Evolutionary conservation across 768 basidiomycete genomes (phyloP).

Genomic region (Lactarius sanguifluus): DNA sequence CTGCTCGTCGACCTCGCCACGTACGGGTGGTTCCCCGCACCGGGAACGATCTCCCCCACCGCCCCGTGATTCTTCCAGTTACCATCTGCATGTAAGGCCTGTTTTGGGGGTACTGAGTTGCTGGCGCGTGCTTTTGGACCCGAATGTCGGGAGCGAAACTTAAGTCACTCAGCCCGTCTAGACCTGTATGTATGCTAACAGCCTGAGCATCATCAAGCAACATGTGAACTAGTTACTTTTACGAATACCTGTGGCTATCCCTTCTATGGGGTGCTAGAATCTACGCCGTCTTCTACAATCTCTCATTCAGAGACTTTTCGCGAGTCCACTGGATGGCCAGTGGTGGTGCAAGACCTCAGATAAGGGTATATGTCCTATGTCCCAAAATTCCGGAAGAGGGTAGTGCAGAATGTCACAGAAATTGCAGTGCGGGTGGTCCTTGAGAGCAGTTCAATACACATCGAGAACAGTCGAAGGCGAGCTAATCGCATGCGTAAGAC

Average conservation of each 20-base stretch:
- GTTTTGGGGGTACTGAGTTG: background rate
- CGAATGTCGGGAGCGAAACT: background rate
- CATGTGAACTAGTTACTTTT: background rate
- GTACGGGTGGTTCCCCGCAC: constrained; percentile 69
- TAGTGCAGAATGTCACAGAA: too few species aligned
- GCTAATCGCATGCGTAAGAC: too few species aligned
- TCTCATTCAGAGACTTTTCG: background rate
- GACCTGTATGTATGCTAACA: background rate
- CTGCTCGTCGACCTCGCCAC: constrained; percentile 53
- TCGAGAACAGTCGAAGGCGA: too few species aligned
- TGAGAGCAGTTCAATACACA: too few species aligned
- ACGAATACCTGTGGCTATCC: background rate
- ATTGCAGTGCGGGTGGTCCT: too few species aligned
- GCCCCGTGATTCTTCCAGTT: background rate
- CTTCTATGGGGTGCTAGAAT: background rate
- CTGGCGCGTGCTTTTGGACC: background rate
- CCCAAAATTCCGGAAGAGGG: too few species aligned
- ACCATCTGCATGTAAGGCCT: background rate
- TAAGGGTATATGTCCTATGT: too few species aligned
- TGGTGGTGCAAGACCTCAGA: background rate
- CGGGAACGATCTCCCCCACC: background rate
- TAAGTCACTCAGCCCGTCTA: background rate
- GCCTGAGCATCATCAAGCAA: too few species aligned
- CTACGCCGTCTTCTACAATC: background rate
- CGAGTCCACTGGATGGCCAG: background rate